Evolutionary conservation across 2,329 filamentous ascomycete genomes (phyloP), one percentile per base, ranked within the genome.

Genomic region (Fusarium papillatum): DNA sequence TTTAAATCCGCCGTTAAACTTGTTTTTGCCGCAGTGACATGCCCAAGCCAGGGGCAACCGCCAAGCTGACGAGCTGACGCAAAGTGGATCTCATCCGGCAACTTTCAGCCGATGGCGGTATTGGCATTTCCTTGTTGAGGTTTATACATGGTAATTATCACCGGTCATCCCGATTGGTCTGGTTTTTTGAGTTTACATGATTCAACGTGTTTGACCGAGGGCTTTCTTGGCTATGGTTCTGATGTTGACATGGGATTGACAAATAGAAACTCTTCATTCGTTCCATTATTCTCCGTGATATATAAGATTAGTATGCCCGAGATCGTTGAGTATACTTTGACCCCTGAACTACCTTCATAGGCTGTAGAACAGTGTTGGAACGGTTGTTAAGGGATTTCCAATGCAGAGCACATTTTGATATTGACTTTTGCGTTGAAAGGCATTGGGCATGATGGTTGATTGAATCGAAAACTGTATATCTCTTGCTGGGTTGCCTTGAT

Each of bases 281-380:
- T 11, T n/a, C n/a, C n/a, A n/a, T n/a, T n/a, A n/a, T n/a, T n/a
- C n/a, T n/a, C n/a, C 46, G 5, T 48, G 43, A 48, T 26, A 46
- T 3, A 22, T 7, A 31, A 22, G 24, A 22, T 66, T 64, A 92
- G 75, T 92, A 92, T 7, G 87, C 88, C 1, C 85, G 87, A 34
- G 80, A 74, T n/a, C n/a, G n/a, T n/a, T n/a, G n/a, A n/a, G n/a
- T n/a, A n/a, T n/a, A n/a, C n/a, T n/a, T n/a, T n/a, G n/a, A n/a
- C 14, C 87, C 88, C 1, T 85, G 80, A 1, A 88, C 87, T 7
- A 86, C 76, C 55, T 83, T 77, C 8, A 92, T 86, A 11, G 83
- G 81, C 19, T 81, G 80, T 73, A 89, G 82, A 7, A 87, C 87
- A 57, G 88, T 90, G 4, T n/a, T n/a, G 19, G 39, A 41, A 8